Percentiles rank a stretch among this genome's conserved stretches.
These are phyloP conservation scores for Dendrobium chrysotoxum DNA, from an alignment of 106 monocot genomes.

Conservation along the genomic window DNA sequence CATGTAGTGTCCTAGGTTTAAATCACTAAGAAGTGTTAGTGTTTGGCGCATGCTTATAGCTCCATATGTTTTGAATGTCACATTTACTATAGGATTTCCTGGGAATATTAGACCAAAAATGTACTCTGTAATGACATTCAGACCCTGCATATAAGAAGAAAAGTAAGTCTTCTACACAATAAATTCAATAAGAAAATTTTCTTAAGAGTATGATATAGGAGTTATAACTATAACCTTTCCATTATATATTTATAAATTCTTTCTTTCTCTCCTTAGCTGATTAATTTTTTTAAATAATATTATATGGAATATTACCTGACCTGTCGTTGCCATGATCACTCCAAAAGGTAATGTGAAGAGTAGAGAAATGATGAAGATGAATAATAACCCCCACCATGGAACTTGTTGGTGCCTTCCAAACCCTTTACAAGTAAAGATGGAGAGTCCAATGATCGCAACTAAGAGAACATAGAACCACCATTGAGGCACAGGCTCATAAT, in stretches of 20 bases:
- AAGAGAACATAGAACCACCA: slow-evolving; percentile 79
- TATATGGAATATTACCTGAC: slow-evolving; percentile 27
- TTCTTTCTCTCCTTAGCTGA: too few relatives aligned
- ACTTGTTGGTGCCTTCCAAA: slow-evolving; percentile 68
- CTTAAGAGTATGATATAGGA: too few relatives aligned
- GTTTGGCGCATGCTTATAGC: slow-evolving; percentile 42
- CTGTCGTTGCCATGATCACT: slow-evolving; percentile 74
- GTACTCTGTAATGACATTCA: slow-evolving; percentile 72
- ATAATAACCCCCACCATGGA: slow-evolving; percentile 80
- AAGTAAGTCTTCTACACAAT: not conserved
- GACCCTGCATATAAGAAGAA: slow-evolving; percentile 21
- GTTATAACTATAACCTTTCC: too few relatives aligned
- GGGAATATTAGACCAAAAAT: slow-evolving; percentile 78
- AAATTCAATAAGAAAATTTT: not conserved
- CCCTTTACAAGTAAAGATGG: slow-evolving; percentile 44
- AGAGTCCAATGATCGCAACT: slow-evolving; percentile 24
- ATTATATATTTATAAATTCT: too few relatives aligned
- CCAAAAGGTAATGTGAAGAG: slow-evolving; percentile 84
- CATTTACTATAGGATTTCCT: slow-evolving; percentile 73
- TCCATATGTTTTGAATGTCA: slow-evolving; percentile 86
- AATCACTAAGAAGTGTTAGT: slow-evolving; percentile 34
- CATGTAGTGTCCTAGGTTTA: slow-evolving; percentile 95
- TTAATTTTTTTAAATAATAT: not conserved
- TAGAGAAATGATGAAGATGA: slow-evolving; percentile 56
- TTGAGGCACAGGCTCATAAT: slow-evolving; percentile 71